Evolutionary conservation across 257 asterid genomes (phyloP), one percentile per base, ranked within the genome.

Genomic region (Solanum pimpinellifolium): DNA sequence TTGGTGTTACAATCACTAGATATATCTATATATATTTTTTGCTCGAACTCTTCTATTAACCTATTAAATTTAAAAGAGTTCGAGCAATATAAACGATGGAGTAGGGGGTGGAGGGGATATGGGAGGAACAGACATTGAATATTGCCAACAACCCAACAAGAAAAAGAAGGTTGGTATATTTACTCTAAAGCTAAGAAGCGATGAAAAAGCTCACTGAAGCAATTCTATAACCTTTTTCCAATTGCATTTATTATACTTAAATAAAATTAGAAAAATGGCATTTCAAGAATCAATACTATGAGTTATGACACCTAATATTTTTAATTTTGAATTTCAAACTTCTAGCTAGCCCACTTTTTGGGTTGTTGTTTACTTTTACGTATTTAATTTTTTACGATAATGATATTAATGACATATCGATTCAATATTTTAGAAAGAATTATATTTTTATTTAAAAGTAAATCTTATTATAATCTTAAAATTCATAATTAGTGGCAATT

Each of bases 151-250:
- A 90, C 92, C 90, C 91, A 90, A 87, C 87, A 89, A 75, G 68
- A 83, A 87, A 89, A 86, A 87, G 86, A 86, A 72, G 88, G 89
- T 84, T 87, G 90, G 87, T 31, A 90, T 90, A 89, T 90, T 90
- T 89, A 89, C 91, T 89, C 89, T 33, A 90, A 89, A 90, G 91
- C 90, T 89, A 90, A 47, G 86, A 74, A 89, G 87, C 88, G 87
- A 94, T 92, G 96, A 91, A 94, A 94, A 93, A 93, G 95, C 93
- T 88, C 86, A 92, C 90, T 89, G 95, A 88, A 92, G 94, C 96
- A 91, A 91, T 92, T 92, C 94, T 93, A 94, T 93, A 89, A 93
- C 94, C 47, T 73, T 90, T 83, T 92, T 92, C 89, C 89, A 91
- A 91, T 74, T 93, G 95, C 96, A 95, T 95, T 95, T 93, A 94